A percentile compares a stretch with the other conserved stretches of the same genome.
Evolutionary conservation across 2,329 filamentous ascomycete species (phyloP).

Genomic region (Beauveria varroae): DNA sequence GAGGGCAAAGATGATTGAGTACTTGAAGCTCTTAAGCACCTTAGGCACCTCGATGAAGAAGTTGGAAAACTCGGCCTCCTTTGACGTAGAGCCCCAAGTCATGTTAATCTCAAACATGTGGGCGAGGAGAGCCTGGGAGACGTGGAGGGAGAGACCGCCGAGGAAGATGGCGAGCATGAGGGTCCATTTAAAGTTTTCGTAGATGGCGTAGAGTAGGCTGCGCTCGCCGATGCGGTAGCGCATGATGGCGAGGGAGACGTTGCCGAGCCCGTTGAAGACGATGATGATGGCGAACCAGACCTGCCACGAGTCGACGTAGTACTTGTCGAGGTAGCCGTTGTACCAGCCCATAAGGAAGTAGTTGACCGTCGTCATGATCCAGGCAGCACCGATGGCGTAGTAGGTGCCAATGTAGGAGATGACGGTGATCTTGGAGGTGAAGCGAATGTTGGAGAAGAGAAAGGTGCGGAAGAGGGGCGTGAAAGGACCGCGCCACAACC

Average conservation of each 20-base stretch:
- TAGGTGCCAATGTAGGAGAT: slow-evolving; percentile 65
- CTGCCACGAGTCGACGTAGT: slow-evolving; percentile 60
- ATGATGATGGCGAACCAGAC: slow-evolving; percentile 56
- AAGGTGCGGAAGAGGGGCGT: slow-evolving; percentile 57
- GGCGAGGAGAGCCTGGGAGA: slow-evolving; percentile 32
- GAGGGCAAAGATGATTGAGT: slow-evolving; percentile 55
- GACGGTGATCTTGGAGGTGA: slow-evolving; percentile 63
- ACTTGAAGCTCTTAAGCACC: slow-evolving; percentile 74
- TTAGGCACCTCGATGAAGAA: slow-evolving; percentile 54
- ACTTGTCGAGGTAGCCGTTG: slow-evolving; percentile 58
- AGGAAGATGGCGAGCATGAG: slow-evolving; percentile 44
- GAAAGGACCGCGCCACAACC: slow-evolving; percentile 55
- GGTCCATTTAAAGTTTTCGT: slow-evolving; percentile 52
- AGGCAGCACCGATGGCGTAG: slow-evolving; percentile 61
- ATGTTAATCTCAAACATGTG: slow-evolving; percentile 37
- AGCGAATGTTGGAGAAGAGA: slow-evolving; percentile 51
- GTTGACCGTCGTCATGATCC: slow-evolving; percentile 60
- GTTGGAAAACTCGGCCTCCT: slow-evolving; percentile 52
- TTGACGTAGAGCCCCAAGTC: slow-evolving; percentile 47
- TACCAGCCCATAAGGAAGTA: slow-evolving; percentile 68
- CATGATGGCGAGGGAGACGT: slow-evolving; percentile 52
- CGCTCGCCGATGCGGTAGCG: slow-evolving; percentile 54
- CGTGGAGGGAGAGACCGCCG: slow-evolving; percentile 35
- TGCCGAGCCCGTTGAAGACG: slow-evolving; percentile 56
- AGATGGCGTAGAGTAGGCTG: slow-evolving; percentile 33